These are phyloP conservation scores for Fomitopsis serialis DNA, from an alignment of 768 basidiomycete genomes.

Conservation along the genomic window DNA sequence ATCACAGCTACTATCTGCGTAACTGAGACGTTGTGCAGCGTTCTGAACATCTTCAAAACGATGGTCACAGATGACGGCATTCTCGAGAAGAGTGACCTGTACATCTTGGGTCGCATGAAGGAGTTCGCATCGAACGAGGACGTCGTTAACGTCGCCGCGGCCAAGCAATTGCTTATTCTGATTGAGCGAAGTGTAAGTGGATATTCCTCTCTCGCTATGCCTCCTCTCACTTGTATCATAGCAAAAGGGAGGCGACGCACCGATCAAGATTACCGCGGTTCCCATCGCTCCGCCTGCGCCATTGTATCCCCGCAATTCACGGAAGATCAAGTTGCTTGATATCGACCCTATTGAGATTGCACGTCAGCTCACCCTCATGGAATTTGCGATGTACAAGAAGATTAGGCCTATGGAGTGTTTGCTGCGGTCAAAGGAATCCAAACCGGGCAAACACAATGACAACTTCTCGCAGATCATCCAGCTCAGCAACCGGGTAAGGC, in stretches of 20 bases:
- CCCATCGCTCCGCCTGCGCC: slow-evolving; percentile 66
- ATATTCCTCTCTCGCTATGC: background rate
- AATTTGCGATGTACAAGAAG: slow-evolving; percentile 79
- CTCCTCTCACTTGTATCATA: slow-evolving; percentile 6
- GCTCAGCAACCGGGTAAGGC: slow-evolving; percentile 71
- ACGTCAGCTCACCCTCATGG: slow-evolving; percentile 88
- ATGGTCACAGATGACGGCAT: slow-evolving; percentile 84
- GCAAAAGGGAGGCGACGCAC: slow-evolving; percentile 51
- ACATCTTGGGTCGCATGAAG: slow-evolving; percentile 77
- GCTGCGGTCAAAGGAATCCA: slow-evolving; percentile 74
- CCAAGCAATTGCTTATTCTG: slow-evolving; percentile 66
- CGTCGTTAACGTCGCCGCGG: slow-evolving; percentile 58
- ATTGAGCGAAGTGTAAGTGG: slow-evolving; percentile 76
- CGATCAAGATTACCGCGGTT: slow-evolving; percentile 51
- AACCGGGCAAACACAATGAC: slow-evolving; percentile 58
- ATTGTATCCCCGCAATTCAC: slow-evolving; percentile 60
- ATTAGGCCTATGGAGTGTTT: slow-evolving; percentile 91
- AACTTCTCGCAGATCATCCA: slow-evolving; percentile 87
- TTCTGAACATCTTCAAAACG: slow-evolving; percentile 85
- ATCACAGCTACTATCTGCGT: background rate
- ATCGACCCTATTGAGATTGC: slow-evolving; percentile 88
- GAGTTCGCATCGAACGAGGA: slow-evolving; percentile 68
- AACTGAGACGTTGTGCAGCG: slow-evolving; percentile 20
- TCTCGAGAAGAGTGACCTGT: slow-evolving; percentile 81
- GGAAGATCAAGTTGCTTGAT: slow-evolving; percentile 78